These are phyloP conservation scores for Schizosaccharomyces cryophilus DNA, from an alignment of 805 yeast genomes.

Conservation along the genomic window DNA sequence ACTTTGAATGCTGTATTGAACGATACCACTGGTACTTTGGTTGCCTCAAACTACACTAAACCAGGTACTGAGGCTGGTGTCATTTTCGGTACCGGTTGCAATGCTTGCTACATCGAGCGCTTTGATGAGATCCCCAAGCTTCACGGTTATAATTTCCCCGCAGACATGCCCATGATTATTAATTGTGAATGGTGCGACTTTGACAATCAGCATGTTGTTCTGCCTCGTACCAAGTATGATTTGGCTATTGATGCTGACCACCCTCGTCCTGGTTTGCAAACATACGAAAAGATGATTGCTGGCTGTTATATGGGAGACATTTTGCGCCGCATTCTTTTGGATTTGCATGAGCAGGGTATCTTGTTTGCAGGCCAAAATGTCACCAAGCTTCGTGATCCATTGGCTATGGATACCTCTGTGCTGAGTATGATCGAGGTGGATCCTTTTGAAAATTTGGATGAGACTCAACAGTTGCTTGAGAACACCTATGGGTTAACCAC, in stretches of 20 bases:
- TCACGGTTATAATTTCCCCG: conserved; percentile 28
- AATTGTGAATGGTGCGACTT: conserved; percentile 97
- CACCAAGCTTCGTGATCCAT: conserved; percentile 33
- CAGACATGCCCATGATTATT: conserved; percentile 65
- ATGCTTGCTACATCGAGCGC: not conserved
- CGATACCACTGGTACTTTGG: conserved; percentile 92
- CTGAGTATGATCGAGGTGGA: conserved; percentile 75
- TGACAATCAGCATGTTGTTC: conserved; percentile 60
- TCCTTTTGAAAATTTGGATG: conserved; percentile 59
- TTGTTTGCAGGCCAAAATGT: conserved; percentile 51
- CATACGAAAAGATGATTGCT: conserved; percentile 90
- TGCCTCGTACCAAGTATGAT: conserved; percentile 84
- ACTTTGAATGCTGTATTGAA: conserved; percentile 78
- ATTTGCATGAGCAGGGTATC: conserved; percentile 36
- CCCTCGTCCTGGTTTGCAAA: conserved; percentile 90
- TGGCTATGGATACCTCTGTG: conserved; percentile 69
- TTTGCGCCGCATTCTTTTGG: conserved; percentile 54
- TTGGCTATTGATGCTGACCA: conserved; percentile 54
- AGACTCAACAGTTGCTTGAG: conserved; percentile 43
- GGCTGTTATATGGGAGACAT: conserved; percentile 92
- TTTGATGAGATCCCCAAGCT: not conserved
- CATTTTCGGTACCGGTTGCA: conserved; percentile 31
- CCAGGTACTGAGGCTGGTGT: conserved; percentile 78
- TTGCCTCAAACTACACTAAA: conserved; percentile 83
- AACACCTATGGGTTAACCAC: conserved; percentile 35